Percentiles rank a stretch among this genome's conserved stretches.
Evolutionary conservation across 257 asterid genomes (phyloP).

Genomic region (Scutellaria minor): DNA sequence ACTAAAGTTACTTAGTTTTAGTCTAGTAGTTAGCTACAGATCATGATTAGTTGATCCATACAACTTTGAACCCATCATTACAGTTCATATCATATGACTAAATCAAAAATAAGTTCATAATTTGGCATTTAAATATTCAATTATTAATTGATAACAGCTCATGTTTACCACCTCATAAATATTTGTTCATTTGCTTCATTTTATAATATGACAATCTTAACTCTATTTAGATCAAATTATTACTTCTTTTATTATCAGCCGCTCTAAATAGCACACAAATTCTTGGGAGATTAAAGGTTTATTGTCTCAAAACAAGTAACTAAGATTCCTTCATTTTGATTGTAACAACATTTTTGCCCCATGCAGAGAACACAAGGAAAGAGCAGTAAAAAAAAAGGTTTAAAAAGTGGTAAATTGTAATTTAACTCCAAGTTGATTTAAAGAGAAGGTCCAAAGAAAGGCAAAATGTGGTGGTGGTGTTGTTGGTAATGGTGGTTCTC

Average conservation of each 20-base stretch:
- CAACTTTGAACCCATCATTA: constrained; percentile 35
- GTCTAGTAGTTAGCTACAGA: constrained; percentile 42
- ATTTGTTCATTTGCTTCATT: too few relatives aligned
- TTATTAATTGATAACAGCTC: too few relatives aligned
- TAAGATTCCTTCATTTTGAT: background rate
- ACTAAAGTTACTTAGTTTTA: constrained; percentile 28
- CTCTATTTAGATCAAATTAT: too few relatives aligned
- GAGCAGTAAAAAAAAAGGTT: too few relatives aligned
- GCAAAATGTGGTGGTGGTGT: background rate
- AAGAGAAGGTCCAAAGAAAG: constrained; percentile 6
- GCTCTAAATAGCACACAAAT: too few relatives aligned
- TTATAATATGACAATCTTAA: too few relatives aligned
- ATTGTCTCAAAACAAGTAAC: constrained; percentile 29
- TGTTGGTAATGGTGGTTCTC: background rate
- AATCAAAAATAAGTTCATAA: constrained; percentile 1
- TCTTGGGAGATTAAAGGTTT: background rate
- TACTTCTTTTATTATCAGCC: too few relatives aligned
- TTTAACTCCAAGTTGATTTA: background rate
- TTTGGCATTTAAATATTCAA: too few relatives aligned
- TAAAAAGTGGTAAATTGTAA: too few relatives aligned
- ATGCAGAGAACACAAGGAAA: too few relatives aligned
- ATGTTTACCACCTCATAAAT: too few relatives aligned
- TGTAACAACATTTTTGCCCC: too few relatives aligned
- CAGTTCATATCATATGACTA: constrained; percentile 16
- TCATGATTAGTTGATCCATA: constrained; percentile 52